Evolutionary conservation across 208 protist genomes (phyloP), one percentile per base, ranked within the genome.

Genomic region (Acanthamoeba triangularis): DNA sequence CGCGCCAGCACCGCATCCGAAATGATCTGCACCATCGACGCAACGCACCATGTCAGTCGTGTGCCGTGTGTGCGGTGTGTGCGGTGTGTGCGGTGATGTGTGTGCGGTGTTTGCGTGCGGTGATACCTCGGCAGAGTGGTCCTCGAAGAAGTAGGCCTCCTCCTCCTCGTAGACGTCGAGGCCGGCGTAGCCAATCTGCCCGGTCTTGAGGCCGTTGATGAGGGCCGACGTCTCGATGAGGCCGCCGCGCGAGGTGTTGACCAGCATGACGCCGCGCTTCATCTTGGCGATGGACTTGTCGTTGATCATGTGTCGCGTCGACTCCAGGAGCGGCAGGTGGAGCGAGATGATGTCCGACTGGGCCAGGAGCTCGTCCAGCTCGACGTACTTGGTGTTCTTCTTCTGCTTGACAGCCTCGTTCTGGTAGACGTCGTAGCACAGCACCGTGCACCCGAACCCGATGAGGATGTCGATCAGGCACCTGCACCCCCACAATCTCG

Each of bases 141-240:
- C 96, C 59, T 98, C 84, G 92, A 97, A 98, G 91, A 98, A 98
- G 49, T 96, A 95, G 52, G 41, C 93, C 0, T 16, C 56, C 93
- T 98, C 98, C 16, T 97, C 67, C 56, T 98, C 98, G 93, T 98
- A 98, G 14, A 98, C 97, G 95, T 98, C 98, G 23, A 98, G 61
- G 54, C 96, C 98, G 16, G 97, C 84, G 33, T 82, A 47, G 49
- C 96, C 96, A 49, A 98, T 95, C 37, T 98, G 84, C 1, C 92
- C 65, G 49, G 37, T 95, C 84, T 98, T 97, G 11, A 98, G 65
- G 20, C 85, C 98, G 3, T 94, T 63, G 13, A 98, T 95, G 3
- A 98, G 76, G 37, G 96, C 98, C 1, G 96, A 84, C 6, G 97
- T 96, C 56, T 98, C 95, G 16, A 98, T 69, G 8, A 98, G 74